Base-by-base conservation (phyloP, 2,329 filamentous ascomycete species). In the Exophiala bonariae region DNA sequence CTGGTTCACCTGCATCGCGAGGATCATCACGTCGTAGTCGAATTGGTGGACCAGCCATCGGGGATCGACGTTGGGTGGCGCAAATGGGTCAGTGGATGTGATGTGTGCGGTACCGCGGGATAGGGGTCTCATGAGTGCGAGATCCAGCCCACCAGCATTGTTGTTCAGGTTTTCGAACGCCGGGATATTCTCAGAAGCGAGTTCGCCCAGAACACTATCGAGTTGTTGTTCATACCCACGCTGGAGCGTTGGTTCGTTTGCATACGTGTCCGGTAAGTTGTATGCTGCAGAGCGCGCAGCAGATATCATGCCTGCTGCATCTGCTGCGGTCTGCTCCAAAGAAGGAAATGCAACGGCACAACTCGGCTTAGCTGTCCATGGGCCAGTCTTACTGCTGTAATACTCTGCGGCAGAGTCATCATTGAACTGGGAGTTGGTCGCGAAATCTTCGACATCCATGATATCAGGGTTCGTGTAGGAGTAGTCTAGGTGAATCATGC, bases 81-180 rank as follows among this genome's bases (percentile, higher is more conserved):
- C 63, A 1, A 59, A 54, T 0, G 60, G 61, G 4, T 65, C 61
- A 9, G 54, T 41, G 0, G 68, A 70, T 1, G 44, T 48, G 34
- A 75, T 63, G 0, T 66, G 69, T 1, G 74, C 59, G 36, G 63
- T 73, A 4, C 73, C 73, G 1, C 68, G 65, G 0, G 70, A 73
- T 0, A 68, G 48, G 3, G 70, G 68, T 5, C 47, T 42, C 53
- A 56, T 56, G 34, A 56, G 47, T n/a, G 50, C 43, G 18, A 53
- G 30, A 32, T 52, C 50, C 9, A 53, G 38, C 8, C 43, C 50
- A 13, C 53, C 50, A 1, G 50, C 34, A 33, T 56, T 56, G 50
- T 56, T 41, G 33, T 56, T 53, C 20, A 56, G 44, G 50, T 51
- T 49, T 40, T 56, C 53, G 47, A 43, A 53, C 14, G 53, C 50